A percentile compares a stretch with the other conserved stretches of the same genome.
These are phyloP conservation scores for Candida sp. DNA, from an alignment of 1,139 yeast genomes.

Conservation along the genomic window DNA sequence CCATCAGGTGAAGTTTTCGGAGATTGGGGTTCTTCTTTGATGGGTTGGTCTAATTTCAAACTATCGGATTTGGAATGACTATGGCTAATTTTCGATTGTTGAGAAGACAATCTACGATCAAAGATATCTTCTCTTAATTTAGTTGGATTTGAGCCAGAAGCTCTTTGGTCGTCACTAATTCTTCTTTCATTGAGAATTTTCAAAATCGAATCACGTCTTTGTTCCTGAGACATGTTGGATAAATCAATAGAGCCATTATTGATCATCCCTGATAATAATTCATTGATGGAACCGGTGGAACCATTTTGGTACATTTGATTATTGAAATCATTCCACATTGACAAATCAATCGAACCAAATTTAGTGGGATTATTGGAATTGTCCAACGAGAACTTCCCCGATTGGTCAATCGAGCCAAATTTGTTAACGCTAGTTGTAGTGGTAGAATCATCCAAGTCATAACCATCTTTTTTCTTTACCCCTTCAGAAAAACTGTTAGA, in stretches of 20 bases:
- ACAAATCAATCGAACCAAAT: slow-evolving; percentile 27
- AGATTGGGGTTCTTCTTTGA: slow-evolving; percentile 37
- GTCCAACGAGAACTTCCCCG: neutral
- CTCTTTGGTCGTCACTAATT: neutral
- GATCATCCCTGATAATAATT: slow-evolving; percentile 32
- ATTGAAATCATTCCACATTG: slow-evolving; percentile 13
- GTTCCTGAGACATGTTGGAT: slow-evolving; percentile 38
- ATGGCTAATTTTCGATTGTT: neutral
- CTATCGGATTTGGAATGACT: neutral
- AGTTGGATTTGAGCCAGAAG: slow-evolving; percentile 8
- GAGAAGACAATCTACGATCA: slow-evolving; percentile 10
- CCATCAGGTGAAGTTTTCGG: slow-evolving; percentile 39
- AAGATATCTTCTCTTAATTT: slow-evolving; percentile 35
- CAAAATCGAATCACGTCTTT: slow-evolving; percentile 40
- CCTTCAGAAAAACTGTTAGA: slow-evolving; percentile 4
- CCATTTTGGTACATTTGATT: slow-evolving; percentile 15
- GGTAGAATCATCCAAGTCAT: neutral
- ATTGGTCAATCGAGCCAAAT: slow-evolving; percentile 5
- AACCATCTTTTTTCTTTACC: neutral
- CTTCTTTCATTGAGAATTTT: slow-evolving; percentile 28
- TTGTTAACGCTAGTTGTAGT: slow-evolving; percentile 1
- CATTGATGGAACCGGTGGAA: slow-evolving; percentile 33
- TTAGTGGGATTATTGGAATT: slow-evolving; percentile 13
- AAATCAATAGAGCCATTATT: slow-evolving; percentile 41
- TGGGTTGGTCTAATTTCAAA: neutral